These are phyloP conservation scores for Linum usitatissimum DNA, from an alignment of 345 rosid genomes.

Conservation along the genomic window DNA sequence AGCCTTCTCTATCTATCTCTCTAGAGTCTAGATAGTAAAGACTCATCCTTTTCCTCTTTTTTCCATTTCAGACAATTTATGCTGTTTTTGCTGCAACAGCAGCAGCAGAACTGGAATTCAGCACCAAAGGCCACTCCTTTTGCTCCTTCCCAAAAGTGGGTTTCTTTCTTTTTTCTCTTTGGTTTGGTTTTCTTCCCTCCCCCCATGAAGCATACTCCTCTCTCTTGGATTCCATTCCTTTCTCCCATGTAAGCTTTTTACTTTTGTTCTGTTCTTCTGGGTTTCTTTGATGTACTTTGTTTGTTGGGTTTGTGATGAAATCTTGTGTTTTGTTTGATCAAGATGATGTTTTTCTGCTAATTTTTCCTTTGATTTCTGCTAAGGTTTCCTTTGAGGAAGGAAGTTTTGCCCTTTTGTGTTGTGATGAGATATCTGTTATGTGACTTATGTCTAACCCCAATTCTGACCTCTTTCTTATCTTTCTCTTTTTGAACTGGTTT, in stretches of 20 bases:
- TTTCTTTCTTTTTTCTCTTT: not conserved
- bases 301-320: not conserved
- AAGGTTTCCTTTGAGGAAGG: too few relatives aligned
- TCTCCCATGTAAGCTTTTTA: not conserved
- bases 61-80: not conserved
- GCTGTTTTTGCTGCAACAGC: not conserved
- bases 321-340: not conserved
- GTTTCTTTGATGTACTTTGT: not conserved
- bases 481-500: not conserved
- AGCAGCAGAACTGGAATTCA: not conserved
- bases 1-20: not conserved
- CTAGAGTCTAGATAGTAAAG: too few relatives aligned
- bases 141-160: not conserved
- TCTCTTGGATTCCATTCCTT: not conserved
- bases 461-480: not conserved
- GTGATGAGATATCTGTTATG: not conserved
- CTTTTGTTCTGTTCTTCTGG: not conserved
- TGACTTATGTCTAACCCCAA: not conserved
- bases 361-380: too few relatives aligned
- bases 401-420: too few relatives aligned
- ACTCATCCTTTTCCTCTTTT: not conserved
- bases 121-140: not conserved
- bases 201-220: not conserved
- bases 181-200: too few relatives aligned
- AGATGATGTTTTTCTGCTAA: too few relatives aligned